Conservation (phyloP, 306 rosid genomes). For the Trifolium pratense region DNA sequence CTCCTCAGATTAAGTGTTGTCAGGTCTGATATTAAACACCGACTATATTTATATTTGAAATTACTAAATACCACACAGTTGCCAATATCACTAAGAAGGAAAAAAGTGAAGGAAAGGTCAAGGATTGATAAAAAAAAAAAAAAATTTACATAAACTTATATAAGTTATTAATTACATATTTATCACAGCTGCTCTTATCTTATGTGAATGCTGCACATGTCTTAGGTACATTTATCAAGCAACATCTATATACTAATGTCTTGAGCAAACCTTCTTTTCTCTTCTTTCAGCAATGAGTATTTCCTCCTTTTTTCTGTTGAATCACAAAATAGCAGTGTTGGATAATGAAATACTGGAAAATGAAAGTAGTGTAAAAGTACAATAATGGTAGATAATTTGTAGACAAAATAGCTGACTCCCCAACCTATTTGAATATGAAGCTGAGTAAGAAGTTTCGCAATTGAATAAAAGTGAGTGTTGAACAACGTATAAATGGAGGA, state of each 20-base stretch:
- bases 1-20: no score
- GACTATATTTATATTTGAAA: not conserved
- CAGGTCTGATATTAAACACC: no score
- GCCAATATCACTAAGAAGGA: constrained; percentile 12
- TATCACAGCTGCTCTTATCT: constrained; percentile 17
- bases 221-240: not conserved
- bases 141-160: constrained; percentile 8
- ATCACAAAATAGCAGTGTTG: constrained; percentile 3
- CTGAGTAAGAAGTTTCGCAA: no score
- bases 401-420: constrained; percentile 3
- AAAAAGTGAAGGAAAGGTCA: not conserved
- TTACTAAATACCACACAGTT: not conserved
- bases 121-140: no score
- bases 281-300: constrained; percentile 15
- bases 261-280: constrained; percentile 17
- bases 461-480: not conserved
- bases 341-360: constrained; percentile 1
- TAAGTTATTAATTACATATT: constrained; percentile 20
- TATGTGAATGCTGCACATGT: constrained; percentile 32
- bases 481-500: not conserved
- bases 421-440: not conserved
- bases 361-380: not conserved
- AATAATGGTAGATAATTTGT: constrained; percentile 7
- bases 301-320: constrained; percentile 33
- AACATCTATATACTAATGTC: constrained; percentile 5